Conservation (phyloP, 441 rosid genomes). For the Manihot esculenta region DNA sequence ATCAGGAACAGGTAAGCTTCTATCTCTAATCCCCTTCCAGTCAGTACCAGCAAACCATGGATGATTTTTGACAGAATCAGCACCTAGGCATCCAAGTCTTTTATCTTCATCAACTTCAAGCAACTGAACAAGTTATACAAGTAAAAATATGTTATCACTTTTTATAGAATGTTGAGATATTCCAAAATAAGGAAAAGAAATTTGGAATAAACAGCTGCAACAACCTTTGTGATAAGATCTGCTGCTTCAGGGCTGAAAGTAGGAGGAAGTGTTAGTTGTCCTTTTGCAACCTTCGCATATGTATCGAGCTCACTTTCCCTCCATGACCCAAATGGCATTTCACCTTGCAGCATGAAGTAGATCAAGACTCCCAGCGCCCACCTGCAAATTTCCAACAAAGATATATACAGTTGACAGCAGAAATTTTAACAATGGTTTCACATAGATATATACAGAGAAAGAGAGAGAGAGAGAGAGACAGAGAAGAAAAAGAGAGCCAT, state of each 20-base stretch:
- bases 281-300: constrained; percentile 74
- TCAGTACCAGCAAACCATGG: constrained; percentile 69
- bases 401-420: background rate
- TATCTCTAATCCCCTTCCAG: constrained; percentile 57
- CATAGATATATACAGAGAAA: no score
- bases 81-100: constrained; percentile 69
- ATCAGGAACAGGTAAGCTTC: constrained; percentile 53
- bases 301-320: constrained; percentile 81
- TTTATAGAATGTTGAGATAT: background rate
- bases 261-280: constrained; percentile 59
- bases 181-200: background rate
- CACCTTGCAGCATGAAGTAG: constrained; percentile 75
- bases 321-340: constrained; percentile 94
- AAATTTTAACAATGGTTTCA: background rate
- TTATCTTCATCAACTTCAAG: constrained; percentile 69
- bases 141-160: background rate
- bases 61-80: constrained; percentile 61
- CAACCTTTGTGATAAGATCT: constrained; percentile 80
- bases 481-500: background rate
- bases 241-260: constrained; percentile 61
- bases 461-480: no score
- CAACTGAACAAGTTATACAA: constrained; percentile 45
- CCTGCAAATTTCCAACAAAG: constrained; percentile 40
- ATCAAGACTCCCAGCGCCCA: constrained; percentile 92
- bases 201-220: constrained; percentile 2